These are phyloP conservation scores for Anastatica hierochuntica DNA, from an alignment of 345 rosid genomes.

Conservation along the genomic window DNA sequence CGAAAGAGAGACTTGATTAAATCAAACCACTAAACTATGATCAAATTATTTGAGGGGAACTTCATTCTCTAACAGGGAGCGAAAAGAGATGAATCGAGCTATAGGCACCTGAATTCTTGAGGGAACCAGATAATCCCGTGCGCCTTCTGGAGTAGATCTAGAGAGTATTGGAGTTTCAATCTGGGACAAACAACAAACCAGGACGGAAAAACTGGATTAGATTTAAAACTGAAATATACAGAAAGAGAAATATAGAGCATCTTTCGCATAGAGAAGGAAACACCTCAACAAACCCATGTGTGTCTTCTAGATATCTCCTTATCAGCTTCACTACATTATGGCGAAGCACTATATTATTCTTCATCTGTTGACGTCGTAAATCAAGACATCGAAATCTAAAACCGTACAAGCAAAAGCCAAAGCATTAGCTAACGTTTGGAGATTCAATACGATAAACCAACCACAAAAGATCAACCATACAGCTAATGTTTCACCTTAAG, in stretches of 20 bases:
- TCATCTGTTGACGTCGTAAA: slow-evolving; percentile 89
- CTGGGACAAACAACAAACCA: slow-evolving; percentile 55
- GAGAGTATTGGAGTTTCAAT: slow-evolving; percentile 96
- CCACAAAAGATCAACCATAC: not conserved
- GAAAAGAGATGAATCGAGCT: not conserved
- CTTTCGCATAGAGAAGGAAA: slow-evolving; percentile 5
- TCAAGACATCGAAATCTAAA: slow-evolving; percentile 85
- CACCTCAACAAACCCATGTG: slow-evolving; percentile 86
- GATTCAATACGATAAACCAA: not conserved
- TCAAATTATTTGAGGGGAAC: slow-evolving; percentile 4
- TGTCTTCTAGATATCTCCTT: slow-evolving; percentile 78
- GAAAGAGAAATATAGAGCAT: not conserved
- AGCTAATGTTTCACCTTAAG: slow-evolving; percentile 46
- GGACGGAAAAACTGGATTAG: slow-evolving; percentile 20
- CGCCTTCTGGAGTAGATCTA: slow-evolving; percentile 98
- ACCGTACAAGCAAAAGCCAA: not conserved
- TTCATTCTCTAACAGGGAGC: too few relatives aligned
- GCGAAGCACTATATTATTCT: slow-evolving; percentile 57
- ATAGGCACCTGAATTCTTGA: slow-evolving; percentile 84
- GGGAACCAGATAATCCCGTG: slow-evolving; percentile 93
- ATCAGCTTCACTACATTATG: slow-evolving; percentile 86
- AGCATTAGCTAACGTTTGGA: slow-evolving; percentile 6
- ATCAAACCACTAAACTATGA: slow-evolving; percentile 29
- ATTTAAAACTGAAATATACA: not conserved
- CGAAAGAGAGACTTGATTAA: slow-evolving; percentile 39